Conservation (phyloP, 202 grass and related monocot genomes). For the Bolboschoenoplectus hybrid region DNA sequence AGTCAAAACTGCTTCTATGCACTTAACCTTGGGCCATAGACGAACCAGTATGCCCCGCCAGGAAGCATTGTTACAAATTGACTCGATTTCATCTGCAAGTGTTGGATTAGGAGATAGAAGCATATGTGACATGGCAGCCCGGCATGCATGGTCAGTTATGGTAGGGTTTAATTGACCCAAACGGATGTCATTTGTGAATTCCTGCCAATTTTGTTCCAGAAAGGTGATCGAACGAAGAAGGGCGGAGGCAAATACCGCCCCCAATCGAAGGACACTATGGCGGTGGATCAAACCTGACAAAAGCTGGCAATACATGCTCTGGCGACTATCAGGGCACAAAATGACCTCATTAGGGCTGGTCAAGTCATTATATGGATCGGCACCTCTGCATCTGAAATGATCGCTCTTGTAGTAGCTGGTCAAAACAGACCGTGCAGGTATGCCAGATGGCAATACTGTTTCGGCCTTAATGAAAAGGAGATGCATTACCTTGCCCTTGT, state of each 20-base stretch:
- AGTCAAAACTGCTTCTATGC: constrained; percentile 81
- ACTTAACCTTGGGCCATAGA: constrained; percentile 78
- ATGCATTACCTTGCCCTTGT: constrained; percentile 81
- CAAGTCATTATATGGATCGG: constrained; percentile 67
- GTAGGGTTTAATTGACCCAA: constrained; percentile 50
- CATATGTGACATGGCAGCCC: constrained; percentile 42
- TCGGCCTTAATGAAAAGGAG: constrained; percentile 90
- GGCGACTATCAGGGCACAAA: constrained; percentile 69
- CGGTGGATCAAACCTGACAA: constrained; percentile 74
- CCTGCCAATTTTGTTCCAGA: constrained; percentile 67
- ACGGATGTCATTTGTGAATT: constrained; percentile 68
- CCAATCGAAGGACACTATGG: constrained; percentile 61
- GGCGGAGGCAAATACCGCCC: constrained; percentile 81
- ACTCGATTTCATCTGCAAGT: constrained; percentile 61
- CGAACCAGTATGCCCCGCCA: constrained; percentile 70
- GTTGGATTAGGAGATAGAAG: constrained; percentile 47
- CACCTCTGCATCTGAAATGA: constrained; percentile 62
- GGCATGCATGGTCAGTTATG: constrained; percentile 54
- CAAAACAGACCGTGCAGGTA: constrained; percentile 69
- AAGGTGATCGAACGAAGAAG: constrained; percentile 88
- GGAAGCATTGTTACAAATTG: constrained; percentile 50
- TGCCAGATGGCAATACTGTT: constrained; percentile 60
- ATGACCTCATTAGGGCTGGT: constrained; percentile 82
- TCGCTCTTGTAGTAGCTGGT: constrained; percentile 91
- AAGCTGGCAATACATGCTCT: constrained; percentile 95